A percentile compares a stretch with the other conserved stretches of the same genome.
Evolutionary conservation across 805 yeast genomes (phyloP).

Genomic region (Schizosaccharomyces octosporus): DNA sequence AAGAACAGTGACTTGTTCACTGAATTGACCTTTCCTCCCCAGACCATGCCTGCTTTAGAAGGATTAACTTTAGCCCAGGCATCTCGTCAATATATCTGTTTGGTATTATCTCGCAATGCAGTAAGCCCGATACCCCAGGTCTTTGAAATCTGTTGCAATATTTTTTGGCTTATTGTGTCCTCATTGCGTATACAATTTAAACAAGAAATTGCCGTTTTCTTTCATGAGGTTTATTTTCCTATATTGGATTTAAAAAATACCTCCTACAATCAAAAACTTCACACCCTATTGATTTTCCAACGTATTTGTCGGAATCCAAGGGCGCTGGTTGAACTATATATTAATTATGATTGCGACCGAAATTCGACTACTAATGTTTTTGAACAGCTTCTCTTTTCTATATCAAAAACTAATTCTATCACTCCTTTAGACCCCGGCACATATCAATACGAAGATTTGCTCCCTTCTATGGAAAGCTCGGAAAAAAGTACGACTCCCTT

Average conservation of each 20-base stretch:
- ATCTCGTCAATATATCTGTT: slow-evolving; percentile 43
- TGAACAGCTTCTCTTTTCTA: slow-evolving; percentile 55
- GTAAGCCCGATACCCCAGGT: slow-evolving; percentile 80
- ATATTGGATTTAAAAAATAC: slow-evolving; percentile 79
- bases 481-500: slow-evolving; percentile 29
- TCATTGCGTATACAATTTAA: slow-evolving; percentile 72
- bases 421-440: slow-evolving; percentile 20
- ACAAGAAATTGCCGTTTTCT: slow-evolving; percentile 77
- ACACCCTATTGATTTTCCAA: slow-evolving; percentile 55
- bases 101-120: slow-evolving; percentile 70
- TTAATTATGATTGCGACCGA: slow-evolving; percentile 85
- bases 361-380: slow-evolving; percentile 54
- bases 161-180: slow-evolving; percentile 70
- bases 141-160: slow-evolving; percentile 73
- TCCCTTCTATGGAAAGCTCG: slow-evolving; percentile 30
- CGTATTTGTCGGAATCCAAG: slow-evolving; percentile 72
- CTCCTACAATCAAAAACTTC: slow-evolving; percentile 77
- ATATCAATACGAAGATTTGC: not conserved
- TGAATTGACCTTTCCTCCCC: slow-evolving; percentile 12
- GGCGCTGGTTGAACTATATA: slow-evolving; percentile 70
- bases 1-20: slow-evolving; percentile 66
- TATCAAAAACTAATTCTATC: slow-evolving; percentile 43
- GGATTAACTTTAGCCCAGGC: slow-evolving; percentile 15
- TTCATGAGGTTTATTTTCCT: slow-evolving; percentile 82
- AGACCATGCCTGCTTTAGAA: slow-evolving; percentile 20